phyloP scores from a whole-genome alignment of 306 rosid species.

The Trifolium subterraneum region DNA sequence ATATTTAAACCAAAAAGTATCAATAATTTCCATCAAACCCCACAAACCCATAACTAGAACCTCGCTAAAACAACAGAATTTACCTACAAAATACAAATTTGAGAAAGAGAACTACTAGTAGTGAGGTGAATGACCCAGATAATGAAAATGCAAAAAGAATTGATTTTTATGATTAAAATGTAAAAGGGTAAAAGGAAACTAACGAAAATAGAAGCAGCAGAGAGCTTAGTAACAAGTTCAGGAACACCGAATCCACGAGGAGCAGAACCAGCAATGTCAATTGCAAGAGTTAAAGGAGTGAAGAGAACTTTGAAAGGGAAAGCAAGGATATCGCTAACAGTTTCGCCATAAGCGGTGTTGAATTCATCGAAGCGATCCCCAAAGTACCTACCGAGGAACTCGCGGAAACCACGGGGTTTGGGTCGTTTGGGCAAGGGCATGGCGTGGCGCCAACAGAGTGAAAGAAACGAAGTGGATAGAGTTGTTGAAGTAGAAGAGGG shows the following conservation, averaged over 20 bases:
- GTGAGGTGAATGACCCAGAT: constrained; percentile 23
- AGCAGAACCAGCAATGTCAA: constrained; percentile 89
- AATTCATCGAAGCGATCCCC: constrained; percentile 61
- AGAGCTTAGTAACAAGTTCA: constrained; percentile 87
- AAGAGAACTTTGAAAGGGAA: constrained; percentile 78
- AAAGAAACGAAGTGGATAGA: not conserved
- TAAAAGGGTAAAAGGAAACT: constrained; percentile 39
- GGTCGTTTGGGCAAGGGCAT: constrained; percentile 55
- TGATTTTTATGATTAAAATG: not conserved
- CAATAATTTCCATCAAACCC: constrained; percentile 20
- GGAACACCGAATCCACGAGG: constrained; percentile 98
- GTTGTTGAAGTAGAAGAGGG: not conserved
- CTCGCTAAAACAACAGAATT: constrained; percentile 20
- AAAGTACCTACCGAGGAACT: constrained; percentile 60
- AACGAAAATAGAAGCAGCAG: constrained; percentile 82
- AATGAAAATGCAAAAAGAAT: constrained; percentile 19
- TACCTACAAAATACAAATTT: constrained; percentile 4
- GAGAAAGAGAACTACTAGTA: not conserved
- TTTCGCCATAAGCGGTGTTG: constrained; percentile 67
- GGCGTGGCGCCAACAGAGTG: constrained; percentile 41
- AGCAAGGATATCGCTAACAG: constrained; percentile 66
- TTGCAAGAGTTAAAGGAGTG: constrained; percentile 78
- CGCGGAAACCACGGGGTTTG: constrained; percentile 45
- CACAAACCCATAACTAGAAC: constrained; percentile 3
- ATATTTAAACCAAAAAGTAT: not conserved